Percentiles rank a stretch among this genome's conserved stretches.
Evolutionary conservation across 1,284 basidiomycete species (phyloP).

Genomic region (Marasmius sp.): DNA sequence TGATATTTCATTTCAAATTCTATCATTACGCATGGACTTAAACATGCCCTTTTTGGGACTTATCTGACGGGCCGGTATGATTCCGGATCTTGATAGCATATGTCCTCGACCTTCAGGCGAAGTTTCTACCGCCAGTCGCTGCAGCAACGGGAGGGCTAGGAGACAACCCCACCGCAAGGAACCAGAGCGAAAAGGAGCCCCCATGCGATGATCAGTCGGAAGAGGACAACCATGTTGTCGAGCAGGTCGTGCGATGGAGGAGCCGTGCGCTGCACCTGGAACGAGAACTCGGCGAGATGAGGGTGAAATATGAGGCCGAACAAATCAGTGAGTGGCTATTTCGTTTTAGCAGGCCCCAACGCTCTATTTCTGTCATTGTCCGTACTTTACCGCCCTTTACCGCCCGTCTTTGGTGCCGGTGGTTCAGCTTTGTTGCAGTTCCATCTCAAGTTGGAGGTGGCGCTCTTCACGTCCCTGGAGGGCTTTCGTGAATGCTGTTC

Average conservation of each 20-base stretch:
- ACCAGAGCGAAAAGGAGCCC: constrained; percentile 21
- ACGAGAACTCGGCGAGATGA: constrained; percentile 34
- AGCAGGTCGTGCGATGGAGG: constrained; percentile 35
- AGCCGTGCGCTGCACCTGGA: constrained; percentile 46
- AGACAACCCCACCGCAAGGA: constrained; percentile 18
- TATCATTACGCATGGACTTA: background rate
- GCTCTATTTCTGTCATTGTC: background rate
- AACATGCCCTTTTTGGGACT: background rate
- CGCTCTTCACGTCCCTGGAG: too few species aligned
- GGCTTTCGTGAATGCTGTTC: too few species aligned
- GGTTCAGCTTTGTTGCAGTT: too few species aligned
- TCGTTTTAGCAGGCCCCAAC: background rate
- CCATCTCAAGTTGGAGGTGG: too few species aligned
- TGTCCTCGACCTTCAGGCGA: constrained; percentile 40
- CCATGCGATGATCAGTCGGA: background rate
- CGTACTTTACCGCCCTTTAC: background rate
- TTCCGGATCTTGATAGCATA: constrained; percentile 33
- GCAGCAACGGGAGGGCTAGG: background rate
- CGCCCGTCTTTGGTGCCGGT: too few species aligned
- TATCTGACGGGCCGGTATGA: background rate
- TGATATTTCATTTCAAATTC: background rate
- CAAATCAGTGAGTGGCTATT: constrained; percentile 36
- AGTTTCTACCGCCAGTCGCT: constrained; percentile 29
- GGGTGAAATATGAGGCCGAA: constrained; percentile 39
- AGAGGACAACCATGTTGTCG: background rate